Base-by-base conservation (phyloP, 2,329 filamentous ascomycete species). In the Colletotrichum sp. region DNA sequence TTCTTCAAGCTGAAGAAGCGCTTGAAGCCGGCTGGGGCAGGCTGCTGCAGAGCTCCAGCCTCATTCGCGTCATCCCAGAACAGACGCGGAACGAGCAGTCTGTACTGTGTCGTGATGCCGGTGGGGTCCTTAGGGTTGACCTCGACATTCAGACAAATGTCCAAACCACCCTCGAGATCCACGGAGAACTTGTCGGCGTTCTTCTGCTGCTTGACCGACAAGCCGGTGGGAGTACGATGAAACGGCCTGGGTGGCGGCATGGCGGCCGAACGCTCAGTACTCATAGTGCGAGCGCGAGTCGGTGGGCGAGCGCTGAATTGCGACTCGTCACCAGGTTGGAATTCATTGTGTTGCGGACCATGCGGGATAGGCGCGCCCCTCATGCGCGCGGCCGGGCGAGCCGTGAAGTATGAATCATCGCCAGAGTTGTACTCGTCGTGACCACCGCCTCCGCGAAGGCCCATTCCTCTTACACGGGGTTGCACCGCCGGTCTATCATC, bases 131-230 rank as follows among this genome's bases (percentile, higher is more conserved):
- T 92, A 60, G 95, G 91, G 80, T 94, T 96, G 77, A 98, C 92
- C 85, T 99, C 97, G 77, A 98, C 92, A 80, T 98, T 98, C 59
- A 99, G 85, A 67, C 92, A 94, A 44, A 99, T 93, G 79, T 98
- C 96, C 12, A 99, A 87, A 0, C 95, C 96, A 34, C 94, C 94
- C 82, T 97, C 92, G 1, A 98, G 88, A 81, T 98, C 92, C 75
- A 99, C 91, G 12, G 91, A 89, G 59, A 88, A 88, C 22, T 87
- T 87, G 55, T 89, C 87, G 4, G 88, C 83, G 77, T 90, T 89
- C 80, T 88, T 89, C 79, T 90, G 86, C 79, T 93, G 89, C 81
- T 93, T 95, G 3, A 87, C 84, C 28, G 91, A 92, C 55, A 95
- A 84, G 16, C 92, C 93, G 0, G 94, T 96, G 3, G 94, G 93